Evolutionary conservation across 164 flowering plant genomes (phyloP).

Genomic region (Taxillus chinensis): DNA sequence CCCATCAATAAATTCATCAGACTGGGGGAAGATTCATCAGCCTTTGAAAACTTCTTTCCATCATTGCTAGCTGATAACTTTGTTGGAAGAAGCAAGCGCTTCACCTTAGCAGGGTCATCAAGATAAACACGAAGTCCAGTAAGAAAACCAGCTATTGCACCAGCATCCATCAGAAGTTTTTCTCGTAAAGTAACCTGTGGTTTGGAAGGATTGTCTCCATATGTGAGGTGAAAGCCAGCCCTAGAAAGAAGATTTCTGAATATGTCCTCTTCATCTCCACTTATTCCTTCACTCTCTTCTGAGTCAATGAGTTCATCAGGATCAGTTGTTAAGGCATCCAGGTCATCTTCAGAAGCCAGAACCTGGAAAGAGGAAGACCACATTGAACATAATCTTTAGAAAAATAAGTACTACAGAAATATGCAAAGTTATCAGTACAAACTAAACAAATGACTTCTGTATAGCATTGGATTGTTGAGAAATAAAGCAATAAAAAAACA

Average conservation of each 20-base stretch:
- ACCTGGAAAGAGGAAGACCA: conserved; percentile 42
- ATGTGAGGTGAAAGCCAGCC: conserved; percentile 93
- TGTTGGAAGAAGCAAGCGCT: conserved; percentile 92
- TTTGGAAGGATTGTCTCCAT: conserved; percentile 91
- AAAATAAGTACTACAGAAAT: too few relatives aligned
- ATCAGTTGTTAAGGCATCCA: conserved; percentile 91
- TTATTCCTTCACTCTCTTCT: conserved; percentile 92
- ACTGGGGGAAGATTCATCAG: conserved; percentile 83
- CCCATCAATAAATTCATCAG: conserved; percentile 98
- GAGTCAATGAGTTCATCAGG: conserved; percentile 97
- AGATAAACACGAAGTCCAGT: conserved; percentile 98
- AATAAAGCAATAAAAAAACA: too few relatives aligned
- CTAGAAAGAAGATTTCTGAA: conserved; percentile 87
- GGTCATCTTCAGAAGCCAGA: conserved; percentile 96
- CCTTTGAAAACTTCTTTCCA: conserved; percentile 50
- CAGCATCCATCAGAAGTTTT: conserved; percentile 96
- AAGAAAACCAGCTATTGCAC: conserved; percentile 95
- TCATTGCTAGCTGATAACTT: conserved; percentile 68
- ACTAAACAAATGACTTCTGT: too few relatives aligned
- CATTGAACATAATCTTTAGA: not conserved
- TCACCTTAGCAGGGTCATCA: conserved; percentile 97
- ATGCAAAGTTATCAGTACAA: too few relatives aligned
- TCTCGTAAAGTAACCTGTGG: conserved; percentile 95
- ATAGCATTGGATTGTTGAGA: too few relatives aligned
- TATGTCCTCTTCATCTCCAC: conserved; percentile 98